Percentiles rank a stretch among this genome's conserved stretches.
phyloP scores from a whole-genome alignment of 2,329 filamentous ascomycete species.

The Sclerotinia trifoliorum region DNA sequence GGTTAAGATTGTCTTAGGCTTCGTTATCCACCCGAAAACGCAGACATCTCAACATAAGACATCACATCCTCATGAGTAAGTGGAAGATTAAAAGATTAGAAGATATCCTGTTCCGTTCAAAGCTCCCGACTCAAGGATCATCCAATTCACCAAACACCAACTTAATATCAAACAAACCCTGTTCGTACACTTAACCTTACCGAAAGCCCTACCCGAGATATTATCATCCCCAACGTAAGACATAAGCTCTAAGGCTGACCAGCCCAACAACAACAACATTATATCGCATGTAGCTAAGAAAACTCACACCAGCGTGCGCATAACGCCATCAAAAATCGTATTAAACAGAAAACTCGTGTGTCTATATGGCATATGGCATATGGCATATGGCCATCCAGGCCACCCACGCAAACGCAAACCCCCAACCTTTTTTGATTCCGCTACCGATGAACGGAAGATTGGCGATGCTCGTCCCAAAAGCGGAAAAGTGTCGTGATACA shows the following conservation, averaged over 20 bases:
- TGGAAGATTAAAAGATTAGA: neutral
- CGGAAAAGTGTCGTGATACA: conserved; percentile 13
- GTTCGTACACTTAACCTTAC: conserved; percentile 2
- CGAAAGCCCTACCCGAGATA: conserved; percentile 21
- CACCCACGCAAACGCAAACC: neutral
- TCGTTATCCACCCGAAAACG: neutral
- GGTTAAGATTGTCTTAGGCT: neutral
- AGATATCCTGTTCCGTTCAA: neutral
- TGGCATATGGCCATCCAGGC: neutral
- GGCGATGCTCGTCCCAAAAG: conserved; percentile 13
- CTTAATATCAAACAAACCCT: neutral
- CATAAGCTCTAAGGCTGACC: conserved; percentile 16
- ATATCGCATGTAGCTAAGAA: conserved; percentile 1
- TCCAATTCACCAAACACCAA: neutral
- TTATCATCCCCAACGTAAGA: neutral
- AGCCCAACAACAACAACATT: neutral
- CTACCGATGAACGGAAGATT: conserved; percentile 11
- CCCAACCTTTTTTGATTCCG: neutral
- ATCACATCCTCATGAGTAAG: conserved; percentile 1
- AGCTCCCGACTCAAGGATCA: conserved; percentile 5
- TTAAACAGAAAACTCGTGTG: neutral
- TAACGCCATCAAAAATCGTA: conserved; percentile 8
- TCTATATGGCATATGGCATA: too few species aligned
- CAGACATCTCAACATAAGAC: conserved; percentile 6
- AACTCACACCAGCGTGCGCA: neutral